Conservation (phyloP, 495 filamentous ascomycete genomes). For the Aspergillus sclerotioniger region DNA sequence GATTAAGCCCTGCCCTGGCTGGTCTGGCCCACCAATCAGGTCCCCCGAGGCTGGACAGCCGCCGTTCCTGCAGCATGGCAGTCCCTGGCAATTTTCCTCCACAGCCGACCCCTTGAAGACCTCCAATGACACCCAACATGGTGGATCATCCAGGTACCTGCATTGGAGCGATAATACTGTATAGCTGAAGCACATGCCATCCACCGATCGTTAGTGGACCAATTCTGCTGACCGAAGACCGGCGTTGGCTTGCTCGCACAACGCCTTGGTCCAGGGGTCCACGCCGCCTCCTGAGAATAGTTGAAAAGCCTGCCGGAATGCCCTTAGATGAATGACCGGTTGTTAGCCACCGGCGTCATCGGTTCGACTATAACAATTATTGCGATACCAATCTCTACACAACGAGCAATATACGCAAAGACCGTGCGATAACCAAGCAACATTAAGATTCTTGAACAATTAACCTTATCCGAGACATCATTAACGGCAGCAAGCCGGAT, state of each 20-base stretch:
- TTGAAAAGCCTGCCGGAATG: not conserved
- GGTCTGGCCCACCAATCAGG: not conserved
- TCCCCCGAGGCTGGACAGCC: not conserved
- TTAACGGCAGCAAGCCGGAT: not conserved
- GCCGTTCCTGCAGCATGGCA: not conserved
- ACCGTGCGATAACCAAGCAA: not conserved
- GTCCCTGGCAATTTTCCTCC: not conserved
- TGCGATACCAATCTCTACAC: not conserved
- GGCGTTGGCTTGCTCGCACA: not conserved
- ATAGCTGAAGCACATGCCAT: not conserved
- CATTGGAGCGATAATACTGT: not conserved
- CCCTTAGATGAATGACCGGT: not conserved
- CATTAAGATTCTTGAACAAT: not conserved
- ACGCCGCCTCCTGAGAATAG: not conserved
- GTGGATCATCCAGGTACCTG: not conserved
- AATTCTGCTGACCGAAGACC: not conserved
- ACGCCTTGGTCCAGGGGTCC: not conserved
- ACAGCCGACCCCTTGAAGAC: not conserved
- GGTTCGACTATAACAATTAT: not conserved
- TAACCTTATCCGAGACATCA: not conserved
- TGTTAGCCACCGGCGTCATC: not conserved
- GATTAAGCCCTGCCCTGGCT: not conserved
- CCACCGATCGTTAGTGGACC: not conserved
- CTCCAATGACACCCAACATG: not conserved
- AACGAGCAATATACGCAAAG: not conserved